Percentiles rank a stretch among this genome's conserved stretches.
Evolutionary conservation across 2,329 filamentous ascomycete genomes (phyloP).

Genomic region (Pezizomycotina sp.): DNA sequence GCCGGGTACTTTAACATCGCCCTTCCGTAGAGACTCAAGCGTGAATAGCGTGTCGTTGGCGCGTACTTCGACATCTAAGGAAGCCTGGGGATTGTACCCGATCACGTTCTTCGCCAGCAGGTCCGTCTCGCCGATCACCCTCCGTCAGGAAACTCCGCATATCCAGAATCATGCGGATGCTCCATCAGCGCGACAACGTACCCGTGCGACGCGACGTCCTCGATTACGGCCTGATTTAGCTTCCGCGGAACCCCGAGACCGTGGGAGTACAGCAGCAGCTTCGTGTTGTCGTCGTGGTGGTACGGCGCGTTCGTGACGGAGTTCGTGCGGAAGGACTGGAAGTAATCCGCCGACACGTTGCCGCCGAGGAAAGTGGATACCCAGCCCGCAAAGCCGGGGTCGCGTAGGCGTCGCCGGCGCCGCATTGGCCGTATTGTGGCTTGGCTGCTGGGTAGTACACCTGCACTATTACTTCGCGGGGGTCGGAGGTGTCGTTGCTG

Average conservation of each 20-base stretch:
- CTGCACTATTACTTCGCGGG: constrained; percentile 7
- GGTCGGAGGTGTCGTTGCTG: constrained; percentile 1
- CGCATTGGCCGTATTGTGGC: background rate
- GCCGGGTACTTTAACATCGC: constrained; percentile 5
- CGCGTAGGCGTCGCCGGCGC: constrained; percentile 6
- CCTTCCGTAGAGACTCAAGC: constrained; percentile 4
- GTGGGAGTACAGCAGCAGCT: constrained; percentile 4
- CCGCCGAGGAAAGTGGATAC: constrained; percentile 5
- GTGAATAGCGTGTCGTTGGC: constrained; percentile 6
- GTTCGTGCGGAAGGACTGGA: constrained; percentile 5
- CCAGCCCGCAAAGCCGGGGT: constrained; percentile 8
- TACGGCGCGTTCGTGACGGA: constrained; percentile 2
- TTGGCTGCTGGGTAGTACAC: constrained; percentile 10
- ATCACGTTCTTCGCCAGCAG: background rate
- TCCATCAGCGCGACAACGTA: constrained; percentile 5
- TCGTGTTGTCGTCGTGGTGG: background rate
- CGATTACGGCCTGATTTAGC: constrained; percentile 5
- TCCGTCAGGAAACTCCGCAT: constrained; percentile 7
- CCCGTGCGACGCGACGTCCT: constrained; percentile 6
- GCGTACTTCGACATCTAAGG: constrained; percentile 4
- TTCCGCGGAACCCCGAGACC: constrained; percentile 3
- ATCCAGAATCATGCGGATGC: constrained; percentile 4
- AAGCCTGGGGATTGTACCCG: constrained; percentile 5
- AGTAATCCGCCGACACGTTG: constrained; percentile 7
- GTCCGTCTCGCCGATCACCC: background rate